A percentile compares a stretch with the other conserved stretches of the same genome.
Conservation (phyloP, 805 yeast species). For the Starmerella apicola region DNA sequence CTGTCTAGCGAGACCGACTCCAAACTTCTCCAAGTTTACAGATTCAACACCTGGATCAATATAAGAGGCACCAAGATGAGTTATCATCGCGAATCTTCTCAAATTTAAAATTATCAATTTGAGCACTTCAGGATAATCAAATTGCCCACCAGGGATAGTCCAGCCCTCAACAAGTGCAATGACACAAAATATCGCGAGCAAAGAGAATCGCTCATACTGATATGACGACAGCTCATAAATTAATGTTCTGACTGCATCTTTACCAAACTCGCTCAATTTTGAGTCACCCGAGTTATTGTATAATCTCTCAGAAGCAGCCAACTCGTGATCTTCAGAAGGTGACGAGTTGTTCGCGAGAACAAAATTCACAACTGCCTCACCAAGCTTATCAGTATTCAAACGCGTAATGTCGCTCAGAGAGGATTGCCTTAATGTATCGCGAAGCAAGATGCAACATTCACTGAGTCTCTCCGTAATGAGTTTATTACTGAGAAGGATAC, state of each 20-base stretch:
- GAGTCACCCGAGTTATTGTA: not conserved
- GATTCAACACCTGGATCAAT: not conserved
- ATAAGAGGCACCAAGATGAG: constrained; percentile 3
- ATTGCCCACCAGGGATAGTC: constrained; percentile 4
- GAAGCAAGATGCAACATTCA: constrained; percentile 4
- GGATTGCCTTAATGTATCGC: constrained; percentile 2
- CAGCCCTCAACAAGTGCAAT: constrained; percentile 20
- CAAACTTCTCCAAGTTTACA: constrained; percentile 7
- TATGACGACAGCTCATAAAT: constrained; percentile 9
- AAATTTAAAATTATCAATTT: constrained; percentile 3
- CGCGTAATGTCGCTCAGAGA: constrained; percentile 12
- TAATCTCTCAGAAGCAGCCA: not conserved
- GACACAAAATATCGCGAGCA: constrained; percentile 6
- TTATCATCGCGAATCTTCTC: constrained; percentile 6
- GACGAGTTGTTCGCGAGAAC: constrained; percentile 1
- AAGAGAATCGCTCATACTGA: constrained; percentile 7
- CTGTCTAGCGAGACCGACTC: constrained; percentile 5
- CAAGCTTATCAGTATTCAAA: not conserved
- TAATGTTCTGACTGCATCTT: constrained; percentile 12
- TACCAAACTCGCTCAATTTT: constrained; percentile 12
- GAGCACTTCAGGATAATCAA: constrained; percentile 6
- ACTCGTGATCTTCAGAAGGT: no score
- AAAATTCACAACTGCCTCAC: constrained; percentile 1
- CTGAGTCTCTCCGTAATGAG: constrained; percentile 10
- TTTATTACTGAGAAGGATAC: constrained; percentile 4